Base-by-base conservation (phyloP, 371 early-diverging fungal genomes). In the Apophysomyces ossiformis region DNA sequence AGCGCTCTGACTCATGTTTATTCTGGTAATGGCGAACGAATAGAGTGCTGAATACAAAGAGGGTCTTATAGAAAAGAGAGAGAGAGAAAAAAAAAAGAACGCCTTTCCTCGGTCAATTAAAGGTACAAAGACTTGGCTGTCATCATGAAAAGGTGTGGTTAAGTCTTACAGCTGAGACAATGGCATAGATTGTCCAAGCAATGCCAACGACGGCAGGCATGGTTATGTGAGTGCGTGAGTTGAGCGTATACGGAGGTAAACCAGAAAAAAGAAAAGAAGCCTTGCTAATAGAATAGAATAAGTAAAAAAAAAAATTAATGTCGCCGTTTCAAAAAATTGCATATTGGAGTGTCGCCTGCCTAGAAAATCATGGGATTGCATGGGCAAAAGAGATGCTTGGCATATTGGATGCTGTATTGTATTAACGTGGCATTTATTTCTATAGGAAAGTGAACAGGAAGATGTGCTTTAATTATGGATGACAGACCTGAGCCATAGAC, bases 21-120 rank as follows among this genome's bases (percentile, higher is more conserved):
- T 83, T 76, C 59, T 87, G 85, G 70, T 85, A 88, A 72, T 86
- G 77, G 36, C 84, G 73, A 36, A 86, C 85, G 64, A 86, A 86
- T 13, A 70, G 74, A 46, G 79, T 63, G 50, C 84, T 82, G 64
- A 86, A 78, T 12, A 76, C 65, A 45, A 86, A 75, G 18, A 86
- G 65, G n/a, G 67, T 63, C 88, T 86, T 70, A 26, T 26, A 26
- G 32, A 26, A 26, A 26, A 26, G 32, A 26, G n/a, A 26, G 21
- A 21, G n/a, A n/a, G n/a, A n/a, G n/a, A n/a, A n/a, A 21, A 65
- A 13, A 47, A 7, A 46, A 47, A 32, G 46, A 35, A 63, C 36
- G 21, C 15, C 6, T 12, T 35, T 37, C 58, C 26, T 8, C 44
- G 9, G 39, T 35, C 39, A 15, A 47, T 67, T 41, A 26, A 26